These are phyloP conservation scores for Nosema muscidifuracis DNA, from an alignment of 371 early-diverging fungal species.

Conservation along the genomic window DNA sequence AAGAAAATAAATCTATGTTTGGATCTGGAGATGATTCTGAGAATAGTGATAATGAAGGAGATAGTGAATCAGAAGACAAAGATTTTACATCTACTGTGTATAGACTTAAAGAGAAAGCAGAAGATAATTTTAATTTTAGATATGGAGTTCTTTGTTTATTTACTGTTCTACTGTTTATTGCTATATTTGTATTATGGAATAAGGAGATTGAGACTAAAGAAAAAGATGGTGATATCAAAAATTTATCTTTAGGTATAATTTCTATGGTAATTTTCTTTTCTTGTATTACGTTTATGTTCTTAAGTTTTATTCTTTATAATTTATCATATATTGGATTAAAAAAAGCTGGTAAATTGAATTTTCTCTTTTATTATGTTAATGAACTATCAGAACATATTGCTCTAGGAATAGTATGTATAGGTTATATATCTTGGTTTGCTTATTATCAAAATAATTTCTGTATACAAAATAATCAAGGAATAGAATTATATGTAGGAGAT, in stretches of 20 bases:
- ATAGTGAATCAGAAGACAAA: background rate
- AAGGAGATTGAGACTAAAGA: slow-evolving; percentile 15
- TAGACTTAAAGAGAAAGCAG: background rate
- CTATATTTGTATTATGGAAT: slow-evolving; percentile 1
- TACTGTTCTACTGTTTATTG: background rate
- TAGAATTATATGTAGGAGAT: slow-evolving; percentile 38
- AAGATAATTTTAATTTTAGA: slow-evolving; percentile 16
- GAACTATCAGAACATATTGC: slow-evolving; percentile 46
- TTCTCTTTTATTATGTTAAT: slow-evolving; percentile 44
- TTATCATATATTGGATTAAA: slow-evolving; percentile 26
- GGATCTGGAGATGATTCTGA: background rate
- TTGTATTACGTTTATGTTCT: slow-evolving; percentile 1
- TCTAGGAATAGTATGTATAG: background rate
- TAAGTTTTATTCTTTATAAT: slow-evolving; percentile 18
- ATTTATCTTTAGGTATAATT: background rate
- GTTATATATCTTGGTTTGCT: background rate
- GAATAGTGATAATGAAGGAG: background rate
- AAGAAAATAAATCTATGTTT: background rate
- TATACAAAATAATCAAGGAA: slow-evolving; percentile 2
- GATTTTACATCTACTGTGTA: background rate
- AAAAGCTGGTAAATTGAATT: background rate
- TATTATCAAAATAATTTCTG: slow-evolving; percentile 6
- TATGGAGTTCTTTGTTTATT: slow-evolving; percentile 3
- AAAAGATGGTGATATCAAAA: background rate
- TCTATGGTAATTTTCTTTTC: slow-evolving; percentile 3